Percentiles rank a stretch among this genome's conserved stretches.
Conservation (phyloP, 371 early-diverging fungal genomes). For the Apophysomyces sp. region DNA sequence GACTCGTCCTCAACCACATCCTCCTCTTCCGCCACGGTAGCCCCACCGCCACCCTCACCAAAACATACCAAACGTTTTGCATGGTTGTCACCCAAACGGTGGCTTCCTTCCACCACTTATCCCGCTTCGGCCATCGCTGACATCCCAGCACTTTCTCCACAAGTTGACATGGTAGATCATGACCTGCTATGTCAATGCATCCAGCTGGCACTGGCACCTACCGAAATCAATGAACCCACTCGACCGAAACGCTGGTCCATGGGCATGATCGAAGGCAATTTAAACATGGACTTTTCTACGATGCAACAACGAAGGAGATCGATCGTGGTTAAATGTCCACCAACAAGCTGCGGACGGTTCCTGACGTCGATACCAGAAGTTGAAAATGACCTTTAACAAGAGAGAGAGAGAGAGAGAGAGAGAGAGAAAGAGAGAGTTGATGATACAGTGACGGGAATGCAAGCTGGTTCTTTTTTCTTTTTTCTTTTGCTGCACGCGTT, state of each 20-base stretch:
- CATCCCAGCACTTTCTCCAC: background rate
- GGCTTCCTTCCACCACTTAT: background rate
- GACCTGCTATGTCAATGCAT: conserved; percentile 12
- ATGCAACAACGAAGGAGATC: background rate
- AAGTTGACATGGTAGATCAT: background rate
- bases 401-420: no score
- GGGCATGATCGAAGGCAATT: conserved; percentile 3
- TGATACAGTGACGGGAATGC: no score
- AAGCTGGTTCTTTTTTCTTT: no score
- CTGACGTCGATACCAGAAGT: background rate
- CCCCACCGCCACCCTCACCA: background rate
- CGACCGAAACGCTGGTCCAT: conserved; percentile 12
- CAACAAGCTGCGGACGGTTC: background rate
- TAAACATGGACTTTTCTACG: background rate
- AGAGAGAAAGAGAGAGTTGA: no score
- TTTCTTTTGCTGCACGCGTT: no score
- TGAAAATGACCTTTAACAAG: background rate
- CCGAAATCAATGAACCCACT: background rate
- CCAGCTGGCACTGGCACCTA: conserved; percentile 4
- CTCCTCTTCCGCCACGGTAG: background rate
- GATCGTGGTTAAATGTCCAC: background rate
- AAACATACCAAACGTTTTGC: background rate
- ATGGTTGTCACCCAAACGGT: background rate
- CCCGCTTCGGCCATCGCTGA: background rate
- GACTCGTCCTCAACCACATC: background rate